These are phyloP conservation scores for Schwanniomyces vanrijiae DNA, from an alignment of 805 yeast species.

Conservation along the genomic window DNA sequence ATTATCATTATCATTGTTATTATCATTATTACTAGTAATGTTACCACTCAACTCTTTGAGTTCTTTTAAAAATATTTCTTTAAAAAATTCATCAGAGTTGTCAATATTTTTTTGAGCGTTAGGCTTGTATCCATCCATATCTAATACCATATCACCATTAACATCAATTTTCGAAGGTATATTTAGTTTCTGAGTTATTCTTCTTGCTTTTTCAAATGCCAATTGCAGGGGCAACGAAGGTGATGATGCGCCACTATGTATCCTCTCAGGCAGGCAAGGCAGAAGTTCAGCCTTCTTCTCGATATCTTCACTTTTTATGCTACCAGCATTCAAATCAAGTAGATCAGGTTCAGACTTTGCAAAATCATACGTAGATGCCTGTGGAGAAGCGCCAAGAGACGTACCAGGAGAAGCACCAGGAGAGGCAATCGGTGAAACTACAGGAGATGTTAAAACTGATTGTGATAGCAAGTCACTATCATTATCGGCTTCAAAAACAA, in stretches of 20 bases:
- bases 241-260: slow-evolving; percentile 10
- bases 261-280: slow-evolving; percentile 12
- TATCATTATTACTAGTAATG: slow-evolving; percentile 1
- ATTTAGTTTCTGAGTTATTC: slow-evolving; percentile 67
- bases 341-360: slow-evolving; percentile 30
- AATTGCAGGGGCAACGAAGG: slow-evolving; percentile 31
- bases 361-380: slow-evolving; percentile 10
- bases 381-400: slow-evolving; percentile 25
- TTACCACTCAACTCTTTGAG: slow-evolving; percentile 32
- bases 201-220: slow-evolving; percentile 60
- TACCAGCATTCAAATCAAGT: slow-evolving; percentile 28
- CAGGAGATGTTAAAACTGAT: slow-evolving; percentile 84
- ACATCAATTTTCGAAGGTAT: slow-evolving; percentile 86
- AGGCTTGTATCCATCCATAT: slow-evolving; percentile 95
- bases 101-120: slow-evolving; percentile 70
- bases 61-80: slow-evolving; percentile 74
- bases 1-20: slow-evolving; percentile 7
- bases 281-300: slow-evolving; percentile 29
- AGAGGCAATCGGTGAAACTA: slow-evolving; percentile 64
- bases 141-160: slow-evolving; percentile 86
- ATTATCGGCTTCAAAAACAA: slow-evolving; percentile 83
- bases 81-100: slow-evolving; percentile 73
- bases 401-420: slow-evolving; percentile 48
- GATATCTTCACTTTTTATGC: slow-evolving; percentile 17
- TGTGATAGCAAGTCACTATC: slow-evolving; percentile 62